A percentile compares a stretch with the other conserved stretches of the same genome.
These are phyloP conservation scores for Suillus luteus DNA, from an alignment of 768 basidiomycete species.

Conservation along the genomic window DNA sequence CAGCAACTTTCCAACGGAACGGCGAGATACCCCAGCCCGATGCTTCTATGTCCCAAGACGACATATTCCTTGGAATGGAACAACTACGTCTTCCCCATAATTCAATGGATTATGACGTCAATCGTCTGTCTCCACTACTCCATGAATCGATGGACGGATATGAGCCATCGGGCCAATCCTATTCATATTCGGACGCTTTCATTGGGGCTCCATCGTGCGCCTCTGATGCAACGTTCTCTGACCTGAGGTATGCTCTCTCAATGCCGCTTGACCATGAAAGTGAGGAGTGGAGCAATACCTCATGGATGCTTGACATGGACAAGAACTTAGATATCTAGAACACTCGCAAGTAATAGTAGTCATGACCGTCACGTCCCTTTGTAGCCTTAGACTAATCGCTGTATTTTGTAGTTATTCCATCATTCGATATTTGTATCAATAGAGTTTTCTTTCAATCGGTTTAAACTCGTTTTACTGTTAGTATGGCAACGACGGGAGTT, in stretches of 20 bases:
- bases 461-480: background rate
- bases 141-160: background rate
- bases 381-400: background rate
- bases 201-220: background rate
- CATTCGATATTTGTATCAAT: constrained; percentile 1
- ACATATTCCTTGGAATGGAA: constrained; percentile 7
- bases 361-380: background rate
- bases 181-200: background rate
- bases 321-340: background rate
- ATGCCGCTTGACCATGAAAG: background rate
- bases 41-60: constrained; percentile 1
- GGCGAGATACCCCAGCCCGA: constrained; percentile 1
- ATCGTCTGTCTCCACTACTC: background rate
- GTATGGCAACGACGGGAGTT: background rate
- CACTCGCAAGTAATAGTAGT: background rate
- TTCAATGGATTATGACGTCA: constrained; percentile 1
- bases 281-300: background rate
- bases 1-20: constrained; percentile 20
- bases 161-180: background rate
- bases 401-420: background rate
- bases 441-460: constrained; percentile 1
- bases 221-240: background rate
- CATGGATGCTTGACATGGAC: constrained; percentile 5
- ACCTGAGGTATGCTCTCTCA: background rate
- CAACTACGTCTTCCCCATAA: constrained; percentile 6